These are phyloP conservation scores for Mycena kentingensis DNA, from an alignment of 768 basidiomycete species.

Conservation along the genomic window DNA sequence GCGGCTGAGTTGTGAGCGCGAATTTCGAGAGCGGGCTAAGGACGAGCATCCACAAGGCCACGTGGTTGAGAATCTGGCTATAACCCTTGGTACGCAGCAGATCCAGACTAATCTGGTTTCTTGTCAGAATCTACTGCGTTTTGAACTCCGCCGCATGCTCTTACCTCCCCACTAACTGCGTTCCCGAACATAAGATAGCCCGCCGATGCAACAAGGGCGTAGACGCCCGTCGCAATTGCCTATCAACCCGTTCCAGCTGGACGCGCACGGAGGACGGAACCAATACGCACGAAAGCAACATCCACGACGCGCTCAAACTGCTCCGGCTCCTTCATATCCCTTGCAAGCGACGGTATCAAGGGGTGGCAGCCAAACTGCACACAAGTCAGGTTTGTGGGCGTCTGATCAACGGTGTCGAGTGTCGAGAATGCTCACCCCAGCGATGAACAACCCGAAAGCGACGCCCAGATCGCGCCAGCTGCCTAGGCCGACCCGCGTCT, in stretches of 20 bases:
- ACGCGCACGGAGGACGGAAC: not conserved
- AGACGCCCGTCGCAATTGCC: slow-evolving; percentile 64
- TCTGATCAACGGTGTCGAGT: too few species aligned
- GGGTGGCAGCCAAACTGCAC: slow-evolving; percentile 86
- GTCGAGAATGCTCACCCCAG: slow-evolving; percentile 70
- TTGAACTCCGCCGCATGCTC: slow-evolving; percentile 11
- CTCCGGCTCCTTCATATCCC: slow-evolving; percentile 85
- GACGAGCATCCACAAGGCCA: slow-evolving; percentile 87
- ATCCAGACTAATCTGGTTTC: slow-evolving; percentile 75
- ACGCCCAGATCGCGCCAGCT: slow-evolving; percentile 66
- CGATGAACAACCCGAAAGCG: slow-evolving; percentile 89
- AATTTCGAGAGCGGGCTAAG: slow-evolving; percentile 85
- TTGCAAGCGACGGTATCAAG: slow-evolving; percentile 85
- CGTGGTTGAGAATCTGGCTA: slow-evolving; percentile 65
- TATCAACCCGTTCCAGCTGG: slow-evolving; percentile 27
- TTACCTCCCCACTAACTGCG: slow-evolving; percentile 77
- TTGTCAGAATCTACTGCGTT: slow-evolving; percentile 1
- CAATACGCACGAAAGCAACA: slow-evolving; percentile 72
- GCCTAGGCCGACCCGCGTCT: slow-evolving; percentile 61
- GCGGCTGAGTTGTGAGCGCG: slow-evolving; percentile 80
- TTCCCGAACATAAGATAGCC: slow-evolving; percentile 94
- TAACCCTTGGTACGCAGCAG: slow-evolving; percentile 74
- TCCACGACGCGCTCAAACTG: slow-evolving; percentile 83
- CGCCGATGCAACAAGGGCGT: slow-evolving; percentile 68
- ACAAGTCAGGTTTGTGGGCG: not conserved